Evolutionary conservation across 2,329 filamentous ascomycete species (phyloP).

Genomic region (Sporothrix sp.): DNA sequence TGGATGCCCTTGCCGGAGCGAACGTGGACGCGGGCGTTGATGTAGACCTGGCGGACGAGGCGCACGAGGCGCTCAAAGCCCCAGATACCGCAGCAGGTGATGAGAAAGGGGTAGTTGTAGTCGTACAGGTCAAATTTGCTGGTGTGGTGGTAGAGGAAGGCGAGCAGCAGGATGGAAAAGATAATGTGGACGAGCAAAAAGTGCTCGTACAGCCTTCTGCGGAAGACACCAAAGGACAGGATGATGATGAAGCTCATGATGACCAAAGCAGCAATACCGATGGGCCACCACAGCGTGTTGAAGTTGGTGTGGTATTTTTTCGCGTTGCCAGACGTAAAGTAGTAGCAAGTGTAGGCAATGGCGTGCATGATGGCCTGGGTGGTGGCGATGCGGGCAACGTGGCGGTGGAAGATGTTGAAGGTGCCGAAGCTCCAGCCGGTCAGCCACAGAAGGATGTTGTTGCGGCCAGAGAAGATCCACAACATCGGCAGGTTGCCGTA

Average conservation of each 20-base stretch:
- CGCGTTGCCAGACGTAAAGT: neutral
- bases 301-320: neutral
- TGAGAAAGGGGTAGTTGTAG: constrained; percentile 17
- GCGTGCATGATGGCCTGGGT: constrained; percentile 54
- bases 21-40: constrained; percentile 27
- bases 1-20: constrained; percentile 9
- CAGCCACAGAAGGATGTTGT: constrained; percentile 55
- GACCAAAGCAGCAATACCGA: constrained; percentile 27
- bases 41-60: constrained; percentile 31
- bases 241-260: constrained; percentile 36
- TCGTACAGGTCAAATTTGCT: constrained; percentile 7
- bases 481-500: constrained; percentile 16
- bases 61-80: constrained; percentile 25
- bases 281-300: constrained; percentile 3
- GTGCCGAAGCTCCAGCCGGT: constrained; percentile 60
- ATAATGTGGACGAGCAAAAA: constrained; percentile 36
- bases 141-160: constrained; percentile 23
- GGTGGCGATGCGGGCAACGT: constrained; percentile 53
- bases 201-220: constrained; percentile 41
- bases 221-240: constrained; percentile 42
- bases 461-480: constrained; percentile 51
- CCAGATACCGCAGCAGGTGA: constrained; percentile 16
- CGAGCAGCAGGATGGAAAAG: constrained; percentile 31
- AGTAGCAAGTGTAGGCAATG: constrained; percentile 40
- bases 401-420: constrained; percentile 59